phyloP scores from a whole-genome alignment of 371 early-diverging fungal species.

The Entomophthora muscae region DNA sequence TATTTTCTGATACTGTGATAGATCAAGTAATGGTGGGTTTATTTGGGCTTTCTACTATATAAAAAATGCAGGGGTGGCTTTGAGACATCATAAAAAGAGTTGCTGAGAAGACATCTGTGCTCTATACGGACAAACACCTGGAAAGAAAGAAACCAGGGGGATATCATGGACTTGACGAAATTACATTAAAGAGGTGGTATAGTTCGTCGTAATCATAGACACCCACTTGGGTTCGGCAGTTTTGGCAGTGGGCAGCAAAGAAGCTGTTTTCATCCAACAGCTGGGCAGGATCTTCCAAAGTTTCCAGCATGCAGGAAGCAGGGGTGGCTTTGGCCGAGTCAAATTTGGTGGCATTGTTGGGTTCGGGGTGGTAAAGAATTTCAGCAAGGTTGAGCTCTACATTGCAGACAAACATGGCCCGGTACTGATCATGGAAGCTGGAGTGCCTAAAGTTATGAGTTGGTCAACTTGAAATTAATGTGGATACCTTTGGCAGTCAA shows the following conservation, averaged over 20 bases:
- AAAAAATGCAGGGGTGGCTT: no score
- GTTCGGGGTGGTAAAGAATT: conserved; percentile 15
- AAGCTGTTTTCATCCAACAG: conserved; percentile 19
- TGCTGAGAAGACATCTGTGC: no score
- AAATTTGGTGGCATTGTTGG: not conserved
- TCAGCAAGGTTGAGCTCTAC: conserved; percentile 24
- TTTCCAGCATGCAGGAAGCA: not conserved
- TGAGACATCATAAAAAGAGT: no score
- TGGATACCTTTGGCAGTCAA: conserved; percentile 41
- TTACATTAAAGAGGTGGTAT: conserved; percentile 48
- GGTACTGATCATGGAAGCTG: conserved; percentile 33
- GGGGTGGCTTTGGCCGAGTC: not conserved
- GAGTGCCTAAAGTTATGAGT: conserved; percentile 26
- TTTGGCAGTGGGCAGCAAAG: conserved; percentile 34
- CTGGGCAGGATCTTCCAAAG: not conserved
- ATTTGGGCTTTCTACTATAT: no score
- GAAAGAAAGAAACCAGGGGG: no score
- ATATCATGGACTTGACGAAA: conserved; percentile 9
- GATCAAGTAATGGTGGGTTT: no score
- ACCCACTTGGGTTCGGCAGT: conserved; percentile 42
- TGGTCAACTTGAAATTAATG: not conserved
- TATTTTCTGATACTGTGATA: no score
- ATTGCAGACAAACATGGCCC: conserved; percentile 53
- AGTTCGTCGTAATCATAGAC: conserved; percentile 46
- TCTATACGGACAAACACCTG: no score